Evolutionary conservation across 176 grass and related monocot genomes (phyloP), one percentile per base, ranked within the genome.

Genomic region (Rhynchospora breviuscula): DNA sequence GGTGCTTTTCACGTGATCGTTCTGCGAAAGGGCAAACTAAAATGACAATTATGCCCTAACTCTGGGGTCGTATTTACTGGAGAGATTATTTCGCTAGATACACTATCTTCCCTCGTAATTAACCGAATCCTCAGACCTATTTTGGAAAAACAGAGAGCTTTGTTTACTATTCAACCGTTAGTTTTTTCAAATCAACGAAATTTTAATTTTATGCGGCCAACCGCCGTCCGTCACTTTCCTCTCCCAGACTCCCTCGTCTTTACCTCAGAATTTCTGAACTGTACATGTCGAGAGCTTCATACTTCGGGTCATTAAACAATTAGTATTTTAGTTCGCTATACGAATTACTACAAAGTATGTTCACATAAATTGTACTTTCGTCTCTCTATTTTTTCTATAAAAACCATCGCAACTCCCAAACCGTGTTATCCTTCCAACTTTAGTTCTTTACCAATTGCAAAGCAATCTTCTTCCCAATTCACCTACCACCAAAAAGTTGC

Each of bases 1-100:
- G 59, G 75, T 63, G 72, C 44, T 67, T 85, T 77, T 46, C 69
- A 85, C 83, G 83, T 85, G 83, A 63, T 78, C 54, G 21, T 85
- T 63, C 3, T 40, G 54, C 68, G 66, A 21, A 75, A 60, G 54
- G 0, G 13, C 2, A 9, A 29, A 51, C 5, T 9, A 13, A 62
- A 85, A 75, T 85, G 47, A 78, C 68, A 0, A 33, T 15, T 25
- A 5, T 85, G 63, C 31, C 83, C 69, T 57, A 7, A 6, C 3
- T 1, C 23, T 8, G 19, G 10, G 7, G 9, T 14, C 67, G 18
- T 82, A 10, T 49, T 52, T 33, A 40, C 33, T 0, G 44, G 35
- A 31, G 12, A 13, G 25, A 40, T 22, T 29, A 26, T 14, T 13
- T 44, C 5, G 26, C 31, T 35, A 60, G 6, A 11, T 44, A 1